Percentiles rank a stretch among this genome's conserved stretches.
These are phyloP conservation scores for Apiotrichum sp. DNA, from an alignment of 1,284 basidiomycete species.

Conservation along the genomic window DNA sequence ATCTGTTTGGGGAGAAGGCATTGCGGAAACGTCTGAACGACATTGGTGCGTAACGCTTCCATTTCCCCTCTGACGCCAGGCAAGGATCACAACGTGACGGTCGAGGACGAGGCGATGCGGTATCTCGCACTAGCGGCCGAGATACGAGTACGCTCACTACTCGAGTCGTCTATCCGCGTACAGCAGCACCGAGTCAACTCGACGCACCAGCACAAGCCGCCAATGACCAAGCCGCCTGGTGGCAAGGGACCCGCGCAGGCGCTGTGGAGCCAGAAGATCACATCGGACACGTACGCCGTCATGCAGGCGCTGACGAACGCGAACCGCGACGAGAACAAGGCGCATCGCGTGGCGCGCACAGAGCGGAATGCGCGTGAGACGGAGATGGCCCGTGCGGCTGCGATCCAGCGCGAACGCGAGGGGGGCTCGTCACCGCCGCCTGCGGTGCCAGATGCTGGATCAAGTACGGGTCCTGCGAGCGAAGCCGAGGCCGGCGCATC, in stretches of 20 bases:
- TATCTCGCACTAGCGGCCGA: constrained; percentile 42
- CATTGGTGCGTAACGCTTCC: constrained; percentile 20
- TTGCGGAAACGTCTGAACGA: constrained; percentile 20
- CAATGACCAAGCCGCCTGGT: constrained; percentile 13
- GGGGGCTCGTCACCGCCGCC: neutral
- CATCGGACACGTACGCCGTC: constrained; percentile 30
- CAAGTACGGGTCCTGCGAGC: constrained; percentile 1
- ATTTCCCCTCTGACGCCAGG: constrained; percentile 17
- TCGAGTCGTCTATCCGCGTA: constrained; percentile 30
- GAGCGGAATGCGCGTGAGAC: constrained; percentile 38
- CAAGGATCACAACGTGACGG: constrained; percentile 24
- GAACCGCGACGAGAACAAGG: constrained; percentile 37
- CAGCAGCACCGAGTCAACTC: constrained; percentile 39
- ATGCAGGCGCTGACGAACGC: constrained; percentile 26
- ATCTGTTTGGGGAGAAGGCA: constrained; percentile 30
- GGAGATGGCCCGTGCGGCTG: constrained; percentile 26
- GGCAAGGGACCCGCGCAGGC: constrained; percentile 8
- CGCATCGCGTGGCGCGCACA: constrained; percentile 33
- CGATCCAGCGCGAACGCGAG: constrained; percentile 12
- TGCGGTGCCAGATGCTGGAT: neutral
- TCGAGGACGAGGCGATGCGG: constrained; percentile 36
- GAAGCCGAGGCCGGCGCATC: constrained; percentile 4
- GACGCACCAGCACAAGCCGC: constrained; percentile 29
- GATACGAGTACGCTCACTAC: constrained; percentile 28
- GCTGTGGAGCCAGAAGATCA: constrained; percentile 34